phyloP scores from a whole-genome alignment of 2,329 filamentous ascomycete genomes.

The Aspergillus uvarum region DNA sequence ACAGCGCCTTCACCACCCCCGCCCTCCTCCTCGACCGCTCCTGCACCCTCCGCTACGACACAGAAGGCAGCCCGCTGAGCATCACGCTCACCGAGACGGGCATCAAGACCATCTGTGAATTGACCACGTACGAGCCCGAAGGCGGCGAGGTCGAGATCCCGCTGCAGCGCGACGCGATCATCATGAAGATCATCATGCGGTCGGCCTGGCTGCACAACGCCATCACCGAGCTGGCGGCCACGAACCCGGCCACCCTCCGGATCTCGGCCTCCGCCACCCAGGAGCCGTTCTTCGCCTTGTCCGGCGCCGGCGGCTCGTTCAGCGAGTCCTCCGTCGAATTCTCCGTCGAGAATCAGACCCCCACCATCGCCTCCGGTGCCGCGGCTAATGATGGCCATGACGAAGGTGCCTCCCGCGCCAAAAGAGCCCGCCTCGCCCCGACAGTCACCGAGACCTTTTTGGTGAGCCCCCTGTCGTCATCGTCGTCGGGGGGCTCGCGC shows the following conservation, averaged over 20 bases:
- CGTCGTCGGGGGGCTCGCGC: slow-evolving; percentile 55
- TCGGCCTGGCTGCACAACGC: slow-evolving; percentile 53
- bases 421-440: slow-evolving; percentile 39
- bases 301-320: slow-evolving; percentile 59
- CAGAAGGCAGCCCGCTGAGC: slow-evolving; percentile 74
- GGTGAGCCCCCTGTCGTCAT: slow-evolving; percentile 59
- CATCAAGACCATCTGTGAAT: slow-evolving; percentile 83
- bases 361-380: slow-evolving; percentile 5
- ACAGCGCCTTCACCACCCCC: slow-evolving; percentile 80
- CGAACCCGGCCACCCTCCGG: slow-evolving; percentile 70
- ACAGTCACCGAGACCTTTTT: slow-evolving; percentile 53
- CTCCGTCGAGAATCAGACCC: slow-evolving; percentile 46
- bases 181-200: slow-evolving; percentile 95
- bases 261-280: slow-evolving; percentile 61
- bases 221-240: slow-evolving; percentile 56
- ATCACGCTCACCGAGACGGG: slow-evolving; percentile 83
- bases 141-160: slow-evolving; percentile 64
- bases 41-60: slow-evolving; percentile 76
- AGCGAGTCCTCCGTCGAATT: slow-evolving; percentile 63
- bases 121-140: slow-evolving; percentile 83
- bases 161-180: slow-evolving; percentile 74
- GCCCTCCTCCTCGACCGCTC: slow-evolving; percentile 80
- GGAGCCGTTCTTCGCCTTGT: slow-evolving; percentile 72
- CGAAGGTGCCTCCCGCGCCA: slow-evolving; percentile 24
- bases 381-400: not conserved